Conservation (phyloP, 2,329 filamentous ascomycete genomes). For the Elsinoe ampelina region DNA sequence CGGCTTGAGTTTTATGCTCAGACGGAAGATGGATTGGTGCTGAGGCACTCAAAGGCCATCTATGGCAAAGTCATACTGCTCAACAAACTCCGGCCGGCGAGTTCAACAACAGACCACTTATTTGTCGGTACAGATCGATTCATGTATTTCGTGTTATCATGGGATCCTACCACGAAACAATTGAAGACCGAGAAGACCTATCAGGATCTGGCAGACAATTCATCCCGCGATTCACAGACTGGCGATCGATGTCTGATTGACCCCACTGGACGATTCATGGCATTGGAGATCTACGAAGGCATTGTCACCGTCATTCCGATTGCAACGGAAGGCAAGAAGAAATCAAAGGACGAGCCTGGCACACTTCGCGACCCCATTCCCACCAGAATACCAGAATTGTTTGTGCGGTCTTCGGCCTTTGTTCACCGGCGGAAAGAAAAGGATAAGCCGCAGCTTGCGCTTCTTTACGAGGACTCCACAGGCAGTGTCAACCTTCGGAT, state of each 20-base stretch:
- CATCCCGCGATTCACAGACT: conserved; percentile 65
- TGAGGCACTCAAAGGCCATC: conserved; percentile 61
- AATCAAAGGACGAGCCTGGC: conserved; percentile 42
- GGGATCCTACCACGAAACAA: conserved; percentile 54
- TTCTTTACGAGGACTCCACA: conserved; percentile 56
- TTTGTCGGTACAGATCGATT: conserved; percentile 87
- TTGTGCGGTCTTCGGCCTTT: conserved; percentile 57
- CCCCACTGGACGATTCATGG: conserved; percentile 61
- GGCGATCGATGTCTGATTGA: conserved; percentile 78
- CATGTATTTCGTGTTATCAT: conserved; percentile 82
- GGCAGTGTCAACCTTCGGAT: conserved; percentile 47
- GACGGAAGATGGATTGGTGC: conserved; percentile 51
- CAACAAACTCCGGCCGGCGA: conserved; percentile 65
- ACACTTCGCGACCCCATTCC: conserved; percentile 54
- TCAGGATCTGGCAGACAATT: conserved; percentile 52
- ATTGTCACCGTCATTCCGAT: conserved; percentile 57
- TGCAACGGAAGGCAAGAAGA: conserved; percentile 43
- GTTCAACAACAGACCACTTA: conserved; percentile 69
- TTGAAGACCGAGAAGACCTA: conserved; percentile 50
- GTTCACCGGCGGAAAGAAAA: conserved; percentile 43
- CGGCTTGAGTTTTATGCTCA: conserved; percentile 73
- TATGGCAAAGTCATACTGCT: conserved; percentile 84
- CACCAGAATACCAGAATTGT: conserved; percentile 56
- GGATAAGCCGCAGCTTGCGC: conserved; percentile 47
- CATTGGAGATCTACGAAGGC: conserved; percentile 59